Evolutionary conservation across 2,329 filamentous ascomycete species (phyloP), one percentile per base, ranked within the genome.

Genomic region (Tolypocladium endophyticum): DNA sequence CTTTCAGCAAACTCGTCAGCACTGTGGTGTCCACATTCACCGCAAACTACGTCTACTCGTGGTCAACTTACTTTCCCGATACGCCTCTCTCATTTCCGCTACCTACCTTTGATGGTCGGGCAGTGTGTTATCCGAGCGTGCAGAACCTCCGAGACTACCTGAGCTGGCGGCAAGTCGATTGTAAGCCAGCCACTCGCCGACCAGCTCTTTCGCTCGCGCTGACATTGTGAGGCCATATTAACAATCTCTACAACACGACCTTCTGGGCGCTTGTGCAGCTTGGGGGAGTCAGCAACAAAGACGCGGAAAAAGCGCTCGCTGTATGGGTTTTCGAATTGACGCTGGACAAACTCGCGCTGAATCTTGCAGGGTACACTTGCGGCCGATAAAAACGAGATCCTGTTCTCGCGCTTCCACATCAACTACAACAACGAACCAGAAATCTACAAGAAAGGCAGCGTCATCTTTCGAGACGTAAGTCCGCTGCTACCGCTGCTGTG

Each of bases 381-480:
- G 3, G 80, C 85, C 3, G 92, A 97, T 68, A 99, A 99, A 77
- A 94, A 99, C 70, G 94, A 99, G 77, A 95, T 99, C 25, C 77
- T 99, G 18, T 99, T 94, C 73, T 89, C 87, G 1, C 82, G 82
- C 33, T 97, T 96, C 72, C 84, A 87, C 3, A 92, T 97, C 71
- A 99, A 99, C 75, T 99, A 99, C 76, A 99, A 99, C 74, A 94
- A 96, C 65, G 94, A 99, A 73, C 85, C 86, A 0, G 91, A 95
- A 63, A 92, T 97, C 20, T 96, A 85, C 73, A 94, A 88, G 72
- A 99, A 97, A 72, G 94, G 94, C 5, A 97, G 90, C 65, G 88
- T 97, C 2, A 75, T 97, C 6, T 94, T 92, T 71, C 83, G 92
- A 67, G 89, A 94, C 71, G 88, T 89, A 74, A 69, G 83, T 73